Evolutionary conservation across 768 basidiomycete species (phyloP), one percentile per base, ranked within the genome.

Genomic region (Serendipita indica): DNA sequence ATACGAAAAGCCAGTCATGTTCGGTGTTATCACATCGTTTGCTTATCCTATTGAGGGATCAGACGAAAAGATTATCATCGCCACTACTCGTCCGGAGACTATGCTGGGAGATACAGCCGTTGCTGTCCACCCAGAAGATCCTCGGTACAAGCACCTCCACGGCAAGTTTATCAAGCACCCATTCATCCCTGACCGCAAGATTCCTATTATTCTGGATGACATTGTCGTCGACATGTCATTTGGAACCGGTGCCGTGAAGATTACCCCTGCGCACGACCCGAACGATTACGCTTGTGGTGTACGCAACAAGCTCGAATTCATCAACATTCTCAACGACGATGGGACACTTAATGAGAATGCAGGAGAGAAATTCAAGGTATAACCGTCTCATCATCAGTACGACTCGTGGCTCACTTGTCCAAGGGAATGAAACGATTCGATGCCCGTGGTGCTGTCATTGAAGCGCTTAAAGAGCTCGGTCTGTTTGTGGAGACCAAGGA

Each of bases 391-490:
- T 14, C 28, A 16, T 41, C 59, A 56, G 18, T 33, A 2, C 39
- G 37, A 3, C 33, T 7, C 3, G 39, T 7, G 25, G 12, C 46
- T 37, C 25, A 32, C 12, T 33, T 27, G 5, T 52, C n/a, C 33
- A 16, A 86, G 84, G 92, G 94, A n/a, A 89, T 96, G 86, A 94
- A 94, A 70, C 81, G 96, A 41, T 98, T 97, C 81, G 91, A 96
- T 68, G 90, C 85, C 14, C 76, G 96, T 62, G 81, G 80, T 43
- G 84, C 79, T 56, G 84, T 98, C 43, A 78, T 97, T 45, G 79
- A 91, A 69, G 81, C 77, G 16, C 72, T 98, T 61, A 86, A 92
- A 70, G 87, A 89, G 59, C 74, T 79, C 20, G 93, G 89, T 1
- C 71, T 96, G 3, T 98, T 80, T 67, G 73, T 97, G 37, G 93